Base-by-base conservation (phyloP, 163 green algal genomes). In the Dunaliella salina region DNA sequence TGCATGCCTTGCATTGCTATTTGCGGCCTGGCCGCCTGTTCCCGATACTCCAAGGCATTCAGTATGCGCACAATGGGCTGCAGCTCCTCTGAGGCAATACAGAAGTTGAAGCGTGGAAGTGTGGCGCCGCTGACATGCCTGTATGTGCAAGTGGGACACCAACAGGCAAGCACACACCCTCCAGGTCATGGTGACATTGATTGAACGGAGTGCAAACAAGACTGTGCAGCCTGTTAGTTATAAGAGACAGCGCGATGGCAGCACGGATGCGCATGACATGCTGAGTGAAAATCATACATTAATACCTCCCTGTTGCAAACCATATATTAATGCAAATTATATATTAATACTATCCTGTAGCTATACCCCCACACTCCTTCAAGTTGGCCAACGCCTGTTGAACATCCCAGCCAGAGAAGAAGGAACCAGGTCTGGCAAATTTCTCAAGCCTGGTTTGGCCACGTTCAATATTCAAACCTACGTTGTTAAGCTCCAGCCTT, bases 61-160 rank as follows among this genome's bases (percentile, higher is more conserved):
- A 81, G 30, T 1, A n/a, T 32, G 32, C 25, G 33, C 11, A 90
- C 17, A 50, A 95, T 67, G 0, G 91, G 91, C 69, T n/a, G 79
- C 80, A 96, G 88, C 82, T 85, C 83, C 30, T 87, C 80, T 0
- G 80, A 85, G 0, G 93, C 85, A 33, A 96, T 92, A 83, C 88
- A 91, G 85, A 94, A 96, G 84, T 95, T 95, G 72, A 96, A 87
- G 71, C 90, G 87, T 25, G 89, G 87, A 50, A 95, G 84, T 5
- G 88, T 92, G 11, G 26, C 40, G 17, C 89, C 86, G 29, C 86
- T 85, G n/a, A 86, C 85, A 86, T 94, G 90, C 11, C 83, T 85
- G 83, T 63, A 81, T 8, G 15, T 3, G 33, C 57, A 35, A 11
- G 15, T 63, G 5, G 1, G 80, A 63, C 33, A 25, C 3, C n/a